Base-by-base conservation (phyloP, 495 filamentous ascomycete genomes). In the Hyaloscypha variabilis region DNA sequence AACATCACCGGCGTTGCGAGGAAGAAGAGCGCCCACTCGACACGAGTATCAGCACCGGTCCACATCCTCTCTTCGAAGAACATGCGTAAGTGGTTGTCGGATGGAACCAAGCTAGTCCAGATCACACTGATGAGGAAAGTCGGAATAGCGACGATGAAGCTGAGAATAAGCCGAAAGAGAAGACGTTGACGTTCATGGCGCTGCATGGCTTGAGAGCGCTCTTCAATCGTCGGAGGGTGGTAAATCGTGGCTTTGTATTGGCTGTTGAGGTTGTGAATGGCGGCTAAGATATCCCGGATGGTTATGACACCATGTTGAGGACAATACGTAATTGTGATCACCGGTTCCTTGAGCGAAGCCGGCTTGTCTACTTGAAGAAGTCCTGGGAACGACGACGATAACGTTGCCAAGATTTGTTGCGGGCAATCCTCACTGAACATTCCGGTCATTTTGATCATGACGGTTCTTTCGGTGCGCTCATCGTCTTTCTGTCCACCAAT, bases 361-460 rank as follows among this genome's bases (percentile, higher is more conserved):
- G 73, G 34, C 24, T 82, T 77, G 10, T 85, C 82, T 21, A 90
- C 72, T 5, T 68, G 24, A 52, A 60, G 21, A 14, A 23, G 39
- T 25, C 72, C 69, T 14, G 62, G 64, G 36, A 69, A 59, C 19
- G 73, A 25, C 8, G 76, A 75, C 13, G 76, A 75, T 14, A 82
- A 69, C 31, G 74, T 78, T 61, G 73, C 74, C 1, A 81, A 67
- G 17, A 96, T 80, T 29, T 85, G 83, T 8, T 77, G 75, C 2
- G 94, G 90, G 70, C 95, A 97, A 73, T 94, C 89, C 42, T 87
- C 82, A 77, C 95, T 97, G 76, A 90, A 94, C 84, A 97, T 92
- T 46, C 95, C 94, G 49, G 91, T 84, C 49, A 98, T 82, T 36
- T 68, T 80, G 65, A 97, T 87, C 56, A 80, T 76, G 8, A 94